Evolutionary conservation across 148 eudicot species (phyloP), one percentile per base, ranked within the genome.

Genomic region (Salicornia ramosissima): DNA sequence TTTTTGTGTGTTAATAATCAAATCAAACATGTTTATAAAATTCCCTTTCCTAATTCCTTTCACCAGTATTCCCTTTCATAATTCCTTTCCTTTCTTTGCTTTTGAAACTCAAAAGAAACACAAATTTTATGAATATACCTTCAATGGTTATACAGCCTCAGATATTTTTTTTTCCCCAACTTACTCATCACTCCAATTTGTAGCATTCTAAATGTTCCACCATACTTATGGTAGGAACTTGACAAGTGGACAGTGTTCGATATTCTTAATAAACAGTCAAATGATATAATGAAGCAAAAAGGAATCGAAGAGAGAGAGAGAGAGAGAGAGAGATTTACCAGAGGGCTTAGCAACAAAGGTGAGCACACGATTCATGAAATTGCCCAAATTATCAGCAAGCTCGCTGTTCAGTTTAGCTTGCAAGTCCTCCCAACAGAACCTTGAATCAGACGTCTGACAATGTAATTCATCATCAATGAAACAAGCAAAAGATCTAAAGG

Each of bases 301-400:
- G 21, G 4, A n/a, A 42, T 8, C 4, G 40, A 36, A 36, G 40
- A 36, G 40, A 36, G 40, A 8, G 4, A 28, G 24, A 36, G 40
- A 36, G 40, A 36, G 40, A 8, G 4, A 28, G 24, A 33, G 12
- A n/a, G 14, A 56, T 43, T 62, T 47, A 71, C 74, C 68, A 33
- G n/a, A 24, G 24, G 55, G 58, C 53, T 62, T 45, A 7, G 67
- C 68, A 25, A 71, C 24, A 18, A 71, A 71, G n/a, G 47, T 33
- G 34, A 71, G 30, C 12, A 71, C 74, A 34, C 74, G 74, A 39
- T 71, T 71, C 11, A 71, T 26, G 40, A 71, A 62, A 24, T 71
- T 71, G 51, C 74, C 74, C 58, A 71, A 26, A 49, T 61, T 71
- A 36, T 50, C 74, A 61, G 47, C 25, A 13, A 62, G 53, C 22